Base-by-base conservation (phyloP, 2,329 filamentous ascomycete genomes). In the Fusarium agapanthi region DNA sequence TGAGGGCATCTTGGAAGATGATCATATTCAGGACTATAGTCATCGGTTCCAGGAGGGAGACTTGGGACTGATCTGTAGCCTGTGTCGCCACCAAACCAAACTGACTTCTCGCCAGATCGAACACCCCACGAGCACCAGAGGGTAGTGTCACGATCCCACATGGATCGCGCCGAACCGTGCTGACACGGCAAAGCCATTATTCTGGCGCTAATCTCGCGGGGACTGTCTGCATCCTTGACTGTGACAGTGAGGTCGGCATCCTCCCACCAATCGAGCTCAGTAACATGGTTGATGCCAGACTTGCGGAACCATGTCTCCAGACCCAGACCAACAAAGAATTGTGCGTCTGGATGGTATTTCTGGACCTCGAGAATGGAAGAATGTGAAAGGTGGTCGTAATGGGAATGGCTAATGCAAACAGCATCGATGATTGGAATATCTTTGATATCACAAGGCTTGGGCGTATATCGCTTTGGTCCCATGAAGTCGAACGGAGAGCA, bases 261-360 rank as follows among this genome's bases (percentile, higher is more conserved):
- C 75, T 97, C 91, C 95, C 95, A 98, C 95, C 95, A 98, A 82
- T 98, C 95, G 77, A 98, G 81, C 83, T 98, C 95, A 0, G 94
- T 97, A 47, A 95, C 91, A 66, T 94, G 93, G 4, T 88, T 72
- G 60, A 97, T 89, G 3, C 93, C 94, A 32, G 86, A 86, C 7
- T 86, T 83, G 51, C 86, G 84, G 81, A 98, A 97, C 95, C 95
- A 98, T 53, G 88, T 84, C 81, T 93, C 93, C 64, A 97, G 89
- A 5, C 94, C 94, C 8, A 97, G 82, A 0, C 94, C 94, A 28
- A 95, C 95, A 72, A 97, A 96, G 83, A 96, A 98, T 72, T 97
- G 94, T 44, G 90, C 94, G 20, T 92, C 87, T 0, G 94, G 94
- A 77, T 96, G 91, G 58, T 88, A 85, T 73, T 89, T 87, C 61